Base-by-base conservation (phyloP, 2,329 filamentous ascomycete species). In the Byssothecium circinans region DNA sequence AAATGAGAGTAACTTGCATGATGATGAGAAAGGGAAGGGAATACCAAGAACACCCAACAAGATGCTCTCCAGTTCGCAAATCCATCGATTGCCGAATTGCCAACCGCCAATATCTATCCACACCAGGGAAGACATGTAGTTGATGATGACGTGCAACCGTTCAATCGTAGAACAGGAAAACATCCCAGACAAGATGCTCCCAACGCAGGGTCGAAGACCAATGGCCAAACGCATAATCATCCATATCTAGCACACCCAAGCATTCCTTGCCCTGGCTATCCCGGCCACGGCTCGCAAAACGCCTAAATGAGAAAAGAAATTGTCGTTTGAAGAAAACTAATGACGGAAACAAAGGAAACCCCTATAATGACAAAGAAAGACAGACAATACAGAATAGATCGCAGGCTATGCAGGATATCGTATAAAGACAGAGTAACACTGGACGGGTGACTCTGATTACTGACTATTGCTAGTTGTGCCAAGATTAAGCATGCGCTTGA, bases 401-500 rank as follows among this genome's bases (percentile, higher is more conserved):
- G 60, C 57, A 55, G 45, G 38, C 57, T 55, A 62, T 60, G 64
- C 60, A 62, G 47, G 45, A 61, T 49, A 63, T 61, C 39, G 39
- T 46, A 56, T 52, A 36, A 42, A 41, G 32, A 37, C 36, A 43
- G 23, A 41, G 17, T 10, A 40, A 38, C 34, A 30, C 41, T 50
- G 34, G 8, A 15, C 41, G 23, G 18, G 42, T 49, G 43, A 47
- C 45, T 41, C 41, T 45, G 50, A 42, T 43, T 63, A 68, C 42
- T 54, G 57, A 36, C 61, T 60, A 47, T 60, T 53, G 15, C 54
- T 47, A 19, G 48, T 53, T 32, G 60, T 57, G 29, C 56, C 61
- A 27, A 70, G 48, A 45, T 70, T 70, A 41, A 70, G 64, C 56
- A 70, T 51, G 22, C 66, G 66, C 54, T 69, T 70, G 39, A 70